A percentile compares a stretch with the other conserved stretches of the same genome.
These are phyloP conservation scores for Wickerhamomyces silvicola DNA, from an alignment of 805 yeast genomes.

Conservation along the genomic window DNA sequence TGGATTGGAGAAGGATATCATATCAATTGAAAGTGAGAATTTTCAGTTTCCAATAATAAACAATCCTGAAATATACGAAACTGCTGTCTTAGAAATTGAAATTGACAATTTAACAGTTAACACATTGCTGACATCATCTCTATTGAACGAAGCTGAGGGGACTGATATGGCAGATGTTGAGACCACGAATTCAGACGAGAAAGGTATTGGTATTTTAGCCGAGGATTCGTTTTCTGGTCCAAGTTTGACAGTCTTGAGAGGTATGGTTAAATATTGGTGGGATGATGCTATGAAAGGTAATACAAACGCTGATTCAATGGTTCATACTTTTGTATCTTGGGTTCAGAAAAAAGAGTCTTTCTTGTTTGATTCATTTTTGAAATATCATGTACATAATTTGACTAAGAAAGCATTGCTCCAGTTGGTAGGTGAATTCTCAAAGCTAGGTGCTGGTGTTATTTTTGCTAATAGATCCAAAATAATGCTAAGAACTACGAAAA, in stretches of 20 bases:
- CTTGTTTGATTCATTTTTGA: constrained; percentile 71
- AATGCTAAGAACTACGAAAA: constrained; percentile 66
- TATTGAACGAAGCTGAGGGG: constrained; percentile 86
- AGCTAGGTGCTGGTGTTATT: constrained; percentile 72
- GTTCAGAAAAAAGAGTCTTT: constrained; percentile 68
- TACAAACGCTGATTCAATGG: constrained; percentile 72
- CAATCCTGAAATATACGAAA: constrained; percentile 71
- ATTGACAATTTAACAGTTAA: constrained; percentile 78
- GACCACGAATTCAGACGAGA: constrained; percentile 24
- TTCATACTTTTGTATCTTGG: constrained; percentile 81
- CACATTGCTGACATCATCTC: constrained; percentile 76
- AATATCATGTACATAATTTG: constrained; percentile 82
- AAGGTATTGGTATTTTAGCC: constrained; percentile 41
- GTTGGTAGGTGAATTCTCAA: constrained; percentile 68
- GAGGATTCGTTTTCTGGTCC: constrained; percentile 78
- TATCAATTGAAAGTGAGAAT: constrained; percentile 44
- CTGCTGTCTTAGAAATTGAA: constrained; percentile 71
- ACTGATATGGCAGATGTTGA: constrained; percentile 56
- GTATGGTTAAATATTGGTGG: constrained; percentile 88
- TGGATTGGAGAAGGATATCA: constrained; percentile 61
- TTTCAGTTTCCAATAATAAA: constrained; percentile 67
- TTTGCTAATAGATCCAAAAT: constrained; percentile 76
- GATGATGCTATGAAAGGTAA: constrained; percentile 71
- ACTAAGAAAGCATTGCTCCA: constrained; percentile 79
- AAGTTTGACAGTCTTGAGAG: constrained; percentile 63